A percentile compares a stretch with the other conserved stretches of the same genome.
Conservation (phyloP, 2,329 filamentous ascomycete genomes). For the Ophiostoma ulmi region DNA sequence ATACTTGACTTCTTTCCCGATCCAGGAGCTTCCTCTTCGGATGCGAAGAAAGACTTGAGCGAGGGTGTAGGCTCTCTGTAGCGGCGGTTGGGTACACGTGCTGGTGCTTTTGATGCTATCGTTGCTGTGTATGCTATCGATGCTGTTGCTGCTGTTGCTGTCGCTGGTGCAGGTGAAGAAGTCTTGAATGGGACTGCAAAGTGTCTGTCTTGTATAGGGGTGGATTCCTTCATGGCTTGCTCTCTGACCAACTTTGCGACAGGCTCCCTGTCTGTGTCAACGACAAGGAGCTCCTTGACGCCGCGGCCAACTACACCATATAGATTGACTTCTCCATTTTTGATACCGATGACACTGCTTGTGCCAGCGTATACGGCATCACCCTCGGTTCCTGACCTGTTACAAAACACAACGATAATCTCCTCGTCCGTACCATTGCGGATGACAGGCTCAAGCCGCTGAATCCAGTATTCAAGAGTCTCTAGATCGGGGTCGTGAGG, state of each 20-base stretch:
- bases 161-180: not conserved
- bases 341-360: conserved; percentile 63
- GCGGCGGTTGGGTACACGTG: too few species aligned
- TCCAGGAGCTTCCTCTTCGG: not conserved
- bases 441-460: conserved; percentile 62
- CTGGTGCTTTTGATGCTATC: not conserved
- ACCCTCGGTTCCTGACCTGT: conserved; percentile 63
- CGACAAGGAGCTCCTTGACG: conserved; percentile 61
- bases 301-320: conserved; percentile 68
- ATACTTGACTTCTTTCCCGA: not conserved
- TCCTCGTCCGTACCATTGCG: conserved; percentile 49
- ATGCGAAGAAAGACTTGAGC: not conserved
- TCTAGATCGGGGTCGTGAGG: conserved; percentile 63
- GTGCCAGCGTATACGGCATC: conserved; percentile 67
- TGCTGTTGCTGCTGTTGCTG: too few species aligned
- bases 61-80: not conserved
- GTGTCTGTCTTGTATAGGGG: not conserved
- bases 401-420: conserved; percentile 64
- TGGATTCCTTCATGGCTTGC: conserved; percentile 30
- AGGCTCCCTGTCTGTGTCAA: conserved; percentile 52
- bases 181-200: not conserved
- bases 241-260: conserved; percentile 40
- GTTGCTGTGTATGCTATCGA: not conserved
- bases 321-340: conserved; percentile 59
- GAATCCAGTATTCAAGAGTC: conserved; percentile 70